Evolutionary conservation across 2,329 filamentous ascomycete genomes (phyloP).

Genomic region (Neophaeococcomyces aloes): DNA sequence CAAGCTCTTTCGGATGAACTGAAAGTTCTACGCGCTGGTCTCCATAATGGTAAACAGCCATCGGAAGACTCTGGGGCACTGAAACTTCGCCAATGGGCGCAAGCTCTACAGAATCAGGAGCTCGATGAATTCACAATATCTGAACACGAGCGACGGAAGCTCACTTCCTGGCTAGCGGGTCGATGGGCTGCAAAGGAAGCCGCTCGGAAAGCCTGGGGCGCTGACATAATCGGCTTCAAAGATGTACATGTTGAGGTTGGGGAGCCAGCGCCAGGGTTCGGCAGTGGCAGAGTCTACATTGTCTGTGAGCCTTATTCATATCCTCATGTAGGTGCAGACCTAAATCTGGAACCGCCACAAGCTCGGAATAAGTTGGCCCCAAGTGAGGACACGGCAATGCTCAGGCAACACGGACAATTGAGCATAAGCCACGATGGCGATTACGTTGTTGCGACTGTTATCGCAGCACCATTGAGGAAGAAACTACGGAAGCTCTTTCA

Average conservation of each 20-base stretch:
- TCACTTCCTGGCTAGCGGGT: constrained; percentile 31
- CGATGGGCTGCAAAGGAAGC: constrained; percentile 67
- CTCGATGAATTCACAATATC: constrained; percentile 26
- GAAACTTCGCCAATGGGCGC: too few relatives aligned
- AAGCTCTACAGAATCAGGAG: constrained; percentile 21
- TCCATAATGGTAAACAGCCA: too few relatives aligned
- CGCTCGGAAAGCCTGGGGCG: constrained; percentile 58
- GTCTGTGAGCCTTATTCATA: not conserved
- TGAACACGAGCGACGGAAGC: constrained; percentile 6
- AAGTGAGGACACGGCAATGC: constrained; percentile 9
- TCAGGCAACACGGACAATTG: constrained; percentile 52
- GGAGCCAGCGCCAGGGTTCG: constrained; percentile 3
- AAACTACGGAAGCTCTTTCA: constrained; percentile 1
- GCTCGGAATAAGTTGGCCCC: constrained; percentile 30
- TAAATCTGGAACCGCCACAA: constrained; percentile 7
- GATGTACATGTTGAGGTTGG: constrained; percentile 41
- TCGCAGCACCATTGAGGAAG: constrained; percentile 24
- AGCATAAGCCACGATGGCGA: constrained; percentile 83
- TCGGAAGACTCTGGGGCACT: too few relatives aligned
- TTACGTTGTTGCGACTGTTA: constrained; percentile 51
- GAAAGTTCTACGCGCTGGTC: too few relatives aligned
- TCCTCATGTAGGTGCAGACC: not conserved
- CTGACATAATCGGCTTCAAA: constrained; percentile 50
- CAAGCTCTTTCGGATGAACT: too few relatives aligned
- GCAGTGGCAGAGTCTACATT: constrained; percentile 13